Base-by-base conservation (phyloP, 305 asterid genomes). In the Petunia hybrid region DNA sequence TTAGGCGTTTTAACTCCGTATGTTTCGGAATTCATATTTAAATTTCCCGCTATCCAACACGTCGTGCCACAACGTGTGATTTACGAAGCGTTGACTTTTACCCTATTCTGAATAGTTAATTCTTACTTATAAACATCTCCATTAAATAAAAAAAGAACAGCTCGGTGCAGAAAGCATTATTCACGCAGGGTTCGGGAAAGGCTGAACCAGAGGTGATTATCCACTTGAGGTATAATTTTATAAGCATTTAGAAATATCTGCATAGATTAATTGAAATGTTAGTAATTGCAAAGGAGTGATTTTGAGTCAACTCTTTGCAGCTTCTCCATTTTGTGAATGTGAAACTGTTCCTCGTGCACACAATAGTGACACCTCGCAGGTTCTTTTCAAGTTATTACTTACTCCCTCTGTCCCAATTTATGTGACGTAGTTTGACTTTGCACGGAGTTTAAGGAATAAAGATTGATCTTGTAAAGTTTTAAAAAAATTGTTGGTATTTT, bases 351-450 rank as follows among this genome's bases (percentile, higher is more conserved):
- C 40, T 61, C 45, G 48, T 39, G 16, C 31, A 8, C n/a, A n/a
- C 40, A 67, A 82, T 76, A 81, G 78, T 48, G 42, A 40, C 71
- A 53, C 84, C 84, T 46, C 84, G 78, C 81, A 82, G 84, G 84
- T 82, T 64, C n/a, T n/a, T n/a, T n/a, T n/a, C n/a, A n/a, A n/a
- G n/a, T n/a, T n/a, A n/a, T n/a, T n/a, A n/a, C n/a, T n/a, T n/a
- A n/a, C n/a, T n/a, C n/a, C n/a, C n/a, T n/a, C n/a, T n/a, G n/a
- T n/a, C n/a, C n/a, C n/a, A n/a, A n/a, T n/a, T n/a, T n/a, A n/a
- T n/a, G n/a, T n/a, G n/a, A n/a, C n/a, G n/a, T n/a, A n/a, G n/a
- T n/a, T n/a, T n/a, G n/a, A n/a, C n/a, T n/a, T n/a, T n/a, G n/a
- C n/a, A n/a, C n/a, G n/a, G n/a, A n/a, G n/a, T n/a, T n/a, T n/a